phyloP scores from a whole-genome alignment of 495 filamentous ascomycete species.

The Paragyromitra xinjiangensis region DNA sequence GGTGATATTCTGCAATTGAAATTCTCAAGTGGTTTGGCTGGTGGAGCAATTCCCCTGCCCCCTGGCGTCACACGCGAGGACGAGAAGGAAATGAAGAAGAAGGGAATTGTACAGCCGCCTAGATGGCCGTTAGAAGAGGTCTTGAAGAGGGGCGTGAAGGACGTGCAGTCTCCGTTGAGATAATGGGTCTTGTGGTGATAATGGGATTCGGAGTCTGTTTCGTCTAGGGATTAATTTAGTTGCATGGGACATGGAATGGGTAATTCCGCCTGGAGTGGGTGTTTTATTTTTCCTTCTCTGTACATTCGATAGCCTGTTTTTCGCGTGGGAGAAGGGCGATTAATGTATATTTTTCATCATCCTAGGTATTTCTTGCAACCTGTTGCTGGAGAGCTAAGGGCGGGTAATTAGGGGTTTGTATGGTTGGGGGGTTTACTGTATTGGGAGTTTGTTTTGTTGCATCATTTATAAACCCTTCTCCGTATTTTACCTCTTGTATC shows the following conservation, averaged over 20 bases:
- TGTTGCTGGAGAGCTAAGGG: slow-evolving; percentile 18
- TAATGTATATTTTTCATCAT: slow-evolving; percentile 51
- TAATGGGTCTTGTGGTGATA: slow-evolving; percentile 58
- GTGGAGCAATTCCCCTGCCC: slow-evolving; percentile 77
- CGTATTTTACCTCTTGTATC: slow-evolving; percentile 27
- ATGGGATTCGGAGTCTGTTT: slow-evolving; percentile 43
- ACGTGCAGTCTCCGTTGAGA: slow-evolving; percentile 75
- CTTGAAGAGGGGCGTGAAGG: slow-evolving; percentile 77
- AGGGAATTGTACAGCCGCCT: slow-evolving; percentile 70
- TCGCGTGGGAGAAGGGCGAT: slow-evolving; percentile 33
- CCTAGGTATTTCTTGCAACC: slow-evolving; percentile 21
- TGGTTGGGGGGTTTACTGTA: slow-evolving; percentile 19
- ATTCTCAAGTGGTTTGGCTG: slow-evolving; percentile 92
- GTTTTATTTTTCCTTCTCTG: slow-evolving; percentile 30
- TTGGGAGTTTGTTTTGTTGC: slow-evolving; percentile 45
- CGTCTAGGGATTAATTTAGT: slow-evolving; percentile 42
- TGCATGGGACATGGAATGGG: slow-evolving; percentile 34
- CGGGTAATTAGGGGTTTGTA: slow-evolving; percentile 24
- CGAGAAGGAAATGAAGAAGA: slow-evolving; percentile 74
- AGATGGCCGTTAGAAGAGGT: slow-evolving; percentile 85
- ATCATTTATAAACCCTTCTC: slow-evolving; percentile 43
- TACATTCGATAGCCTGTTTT: slow-evolving; percentile 46
- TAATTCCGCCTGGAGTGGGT: slow-evolving; percentile 40
- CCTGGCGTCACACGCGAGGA: slow-evolving; percentile 74
- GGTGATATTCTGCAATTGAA: slow-evolving; percentile 93